phyloP scores from a whole-genome alignment of 1,284 basidiomycete genomes.

The Sporisorium scitamineum region DNA sequence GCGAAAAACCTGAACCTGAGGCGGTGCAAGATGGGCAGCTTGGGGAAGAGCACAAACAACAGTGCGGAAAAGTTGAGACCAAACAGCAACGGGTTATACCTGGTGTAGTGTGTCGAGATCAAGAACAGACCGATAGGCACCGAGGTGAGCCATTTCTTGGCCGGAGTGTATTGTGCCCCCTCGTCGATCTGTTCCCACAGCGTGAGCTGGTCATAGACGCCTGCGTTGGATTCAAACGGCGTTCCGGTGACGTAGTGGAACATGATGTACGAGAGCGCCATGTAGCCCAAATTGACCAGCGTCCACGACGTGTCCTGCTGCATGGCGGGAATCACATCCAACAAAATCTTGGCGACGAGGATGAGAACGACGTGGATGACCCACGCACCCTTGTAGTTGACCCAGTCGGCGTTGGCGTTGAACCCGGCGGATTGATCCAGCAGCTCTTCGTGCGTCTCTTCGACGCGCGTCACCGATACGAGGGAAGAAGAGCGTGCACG shows the following conservation, averaged over 20 bases:
- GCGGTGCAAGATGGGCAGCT: slow-evolving; percentile 79
- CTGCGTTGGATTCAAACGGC: slow-evolving; percentile 87
- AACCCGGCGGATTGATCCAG: slow-evolving; percentile 70
- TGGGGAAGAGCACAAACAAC: slow-evolving; percentile 88
- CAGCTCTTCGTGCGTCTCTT: slow-evolving; percentile 70
- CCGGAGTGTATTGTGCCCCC: slow-evolving; percentile 96
- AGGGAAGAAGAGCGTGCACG: slow-evolving; percentile 59
- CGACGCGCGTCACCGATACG: slow-evolving; percentile 70
- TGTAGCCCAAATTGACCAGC: slow-evolving; percentile 90
- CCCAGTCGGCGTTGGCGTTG: slow-evolving; percentile 97
- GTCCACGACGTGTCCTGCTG: slow-evolving; percentile 96
- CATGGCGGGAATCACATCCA: slow-evolving; percentile 95
- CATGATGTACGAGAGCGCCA: slow-evolving; percentile 94
- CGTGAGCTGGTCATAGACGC: slow-evolving; percentile 96
- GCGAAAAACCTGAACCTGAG: slow-evolving; percentile 54
- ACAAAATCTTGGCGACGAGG: slow-evolving; percentile 86
- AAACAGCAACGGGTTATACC: slow-evolving; percentile 85
- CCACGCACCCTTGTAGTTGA: slow-evolving; percentile 97
- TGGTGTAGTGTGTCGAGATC: slow-evolving; percentile 95
- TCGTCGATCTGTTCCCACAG: slow-evolving; percentile 99
- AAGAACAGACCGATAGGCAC: slow-evolving; percentile 95
- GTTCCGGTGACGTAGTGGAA: slow-evolving; percentile 98
- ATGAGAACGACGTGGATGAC: slow-evolving; percentile 96
- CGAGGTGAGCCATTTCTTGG: slow-evolving; percentile 95
- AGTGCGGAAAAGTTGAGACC: slow-evolving; percentile 89